Percentiles rank a stretch among this genome's conserved stretches.
Conservation (phyloP, 257 asterid species). For the Fraxinus cuspidata region DNA sequence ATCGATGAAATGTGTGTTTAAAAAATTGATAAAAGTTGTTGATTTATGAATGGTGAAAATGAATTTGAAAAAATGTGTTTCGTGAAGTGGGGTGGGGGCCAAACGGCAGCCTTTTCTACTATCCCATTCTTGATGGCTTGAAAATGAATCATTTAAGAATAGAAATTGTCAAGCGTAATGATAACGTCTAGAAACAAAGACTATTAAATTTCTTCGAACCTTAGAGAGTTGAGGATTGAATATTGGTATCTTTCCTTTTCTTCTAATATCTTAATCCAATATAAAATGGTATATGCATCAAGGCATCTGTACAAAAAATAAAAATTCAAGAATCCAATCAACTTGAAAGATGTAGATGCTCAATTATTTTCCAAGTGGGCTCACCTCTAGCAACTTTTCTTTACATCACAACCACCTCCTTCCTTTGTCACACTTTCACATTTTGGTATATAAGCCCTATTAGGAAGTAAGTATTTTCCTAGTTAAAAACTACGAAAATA, state of each 20-base stretch:
- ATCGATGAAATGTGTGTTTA: no score
- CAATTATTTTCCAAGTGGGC: neutral
- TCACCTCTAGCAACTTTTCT: neutral
- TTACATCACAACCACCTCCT: neutral
- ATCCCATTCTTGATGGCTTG: neutral
- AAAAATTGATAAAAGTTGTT: no score
- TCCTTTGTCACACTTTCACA: neutral
- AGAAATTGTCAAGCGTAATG: neutral
- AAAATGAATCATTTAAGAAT: neutral
- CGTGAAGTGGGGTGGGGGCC: no score
- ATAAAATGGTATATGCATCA: neutral
- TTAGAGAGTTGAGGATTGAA: no score
- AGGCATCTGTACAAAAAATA: neutral
- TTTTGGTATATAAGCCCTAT: neutral
- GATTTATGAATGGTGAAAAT: no score
- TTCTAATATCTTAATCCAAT: no score
- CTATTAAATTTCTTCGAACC: no score
- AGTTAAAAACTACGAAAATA: no score
- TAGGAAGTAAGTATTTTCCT: neutral
- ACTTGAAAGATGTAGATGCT: neutral
- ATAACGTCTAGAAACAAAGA: no score
- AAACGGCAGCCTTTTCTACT: no score
- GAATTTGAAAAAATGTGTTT: no score
- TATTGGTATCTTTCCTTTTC: no score
- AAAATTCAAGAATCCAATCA: neutral